Percentiles rank a stretch among this genome's conserved stretches.
phyloP scores from a whole-genome alignment of 805 yeast species.

The Wickerhamomyces kurtzmanii region DNA sequence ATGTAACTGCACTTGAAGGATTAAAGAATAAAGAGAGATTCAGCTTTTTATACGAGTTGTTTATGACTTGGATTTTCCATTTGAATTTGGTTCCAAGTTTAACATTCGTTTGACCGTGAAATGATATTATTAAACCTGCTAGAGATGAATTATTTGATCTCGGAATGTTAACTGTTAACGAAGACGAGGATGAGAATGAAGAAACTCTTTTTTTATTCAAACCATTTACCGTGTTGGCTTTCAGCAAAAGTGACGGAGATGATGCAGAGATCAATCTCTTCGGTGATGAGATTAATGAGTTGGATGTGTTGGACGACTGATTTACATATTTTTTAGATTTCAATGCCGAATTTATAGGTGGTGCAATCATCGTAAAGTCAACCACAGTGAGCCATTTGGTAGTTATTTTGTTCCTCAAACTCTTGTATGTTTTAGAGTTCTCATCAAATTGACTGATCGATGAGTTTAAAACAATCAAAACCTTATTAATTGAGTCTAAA shows the following conservation, averaged over 20 bases:
- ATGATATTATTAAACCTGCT: constrained; percentile 36
- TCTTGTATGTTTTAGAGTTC: neutral
- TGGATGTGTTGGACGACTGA: constrained; percentile 3
- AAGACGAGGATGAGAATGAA: constrained; percentile 1
- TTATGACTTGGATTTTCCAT: constrained; percentile 61
- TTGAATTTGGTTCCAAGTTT: constrained; percentile 48
- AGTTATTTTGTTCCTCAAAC: constrained; percentile 3
- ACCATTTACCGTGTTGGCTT: neutral
- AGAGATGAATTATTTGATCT: constrained; percentile 10
- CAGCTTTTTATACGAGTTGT: constrained; percentile 40
- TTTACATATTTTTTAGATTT: constrained; percentile 12
- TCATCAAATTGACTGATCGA: constrained; percentile 2
- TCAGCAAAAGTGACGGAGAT: too few species aligned
- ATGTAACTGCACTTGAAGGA: constrained; percentile 3
- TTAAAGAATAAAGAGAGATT: constrained; percentile 37
- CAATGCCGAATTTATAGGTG: constrained; percentile 11
- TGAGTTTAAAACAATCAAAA: constrained; percentile 5
- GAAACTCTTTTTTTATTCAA: neutral
- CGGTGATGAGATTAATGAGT: constrained; percentile 4
- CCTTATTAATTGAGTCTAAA: constrained; percentile 9
- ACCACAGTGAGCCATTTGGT: constrained; percentile 29
- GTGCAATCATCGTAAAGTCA: constrained; percentile 26
- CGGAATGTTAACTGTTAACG: constrained; percentile 1
- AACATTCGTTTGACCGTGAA: constrained; percentile 53
- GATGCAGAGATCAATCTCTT: too few species aligned